These are phyloP conservation scores for Ramaria sp. DNA, from an alignment of 768 basidiomycete species.

Conservation along the genomic window DNA sequence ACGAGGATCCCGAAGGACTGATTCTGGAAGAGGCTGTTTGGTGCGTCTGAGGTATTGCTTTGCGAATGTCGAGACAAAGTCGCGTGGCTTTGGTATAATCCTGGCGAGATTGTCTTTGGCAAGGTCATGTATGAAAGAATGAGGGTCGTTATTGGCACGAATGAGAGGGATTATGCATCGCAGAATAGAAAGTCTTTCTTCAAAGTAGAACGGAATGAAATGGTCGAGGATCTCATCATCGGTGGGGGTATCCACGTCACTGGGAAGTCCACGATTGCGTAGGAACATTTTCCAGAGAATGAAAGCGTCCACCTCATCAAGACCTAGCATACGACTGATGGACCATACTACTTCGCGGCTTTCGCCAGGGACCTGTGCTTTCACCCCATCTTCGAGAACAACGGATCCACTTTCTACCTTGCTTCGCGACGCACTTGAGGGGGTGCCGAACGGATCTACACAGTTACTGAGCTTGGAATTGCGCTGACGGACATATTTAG, in stretches of 20 bases:
- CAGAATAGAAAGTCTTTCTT: constrained; percentile 63
- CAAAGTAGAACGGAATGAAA: constrained; percentile 73
- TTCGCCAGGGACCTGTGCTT: constrained; percentile 50
- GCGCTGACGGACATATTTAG: constrained; percentile 48
- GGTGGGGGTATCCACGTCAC: constrained; percentile 33
- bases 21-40: constrained; percentile 34
- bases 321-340: constrained; percentile 59
- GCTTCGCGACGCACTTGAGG: constrained; percentile 55
- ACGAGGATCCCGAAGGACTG: constrained; percentile 38
- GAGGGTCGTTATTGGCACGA: constrained; percentile 50
- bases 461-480: constrained; percentile 45
- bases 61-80: constrained; percentile 54
- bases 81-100: constrained; percentile 50
- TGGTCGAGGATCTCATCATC: constrained; percentile 51
- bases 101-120: constrained; percentile 44
- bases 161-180: constrained; percentile 68
- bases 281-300: constrained; percentile 67
- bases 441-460: constrained; percentile 55
- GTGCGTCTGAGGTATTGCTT: constrained; percentile 49
- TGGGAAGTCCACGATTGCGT: constrained; percentile 63
- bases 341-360: constrained; percentile 62
- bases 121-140: constrained; percentile 41
- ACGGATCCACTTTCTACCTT: constrained; percentile 58
- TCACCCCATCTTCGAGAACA: constrained; percentile 54
- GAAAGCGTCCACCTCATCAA: constrained; percentile 75